phyloP scores from a whole-genome alignment of 768 basidiomycete genomes.

The Crassisporium funariophilum region DNA sequence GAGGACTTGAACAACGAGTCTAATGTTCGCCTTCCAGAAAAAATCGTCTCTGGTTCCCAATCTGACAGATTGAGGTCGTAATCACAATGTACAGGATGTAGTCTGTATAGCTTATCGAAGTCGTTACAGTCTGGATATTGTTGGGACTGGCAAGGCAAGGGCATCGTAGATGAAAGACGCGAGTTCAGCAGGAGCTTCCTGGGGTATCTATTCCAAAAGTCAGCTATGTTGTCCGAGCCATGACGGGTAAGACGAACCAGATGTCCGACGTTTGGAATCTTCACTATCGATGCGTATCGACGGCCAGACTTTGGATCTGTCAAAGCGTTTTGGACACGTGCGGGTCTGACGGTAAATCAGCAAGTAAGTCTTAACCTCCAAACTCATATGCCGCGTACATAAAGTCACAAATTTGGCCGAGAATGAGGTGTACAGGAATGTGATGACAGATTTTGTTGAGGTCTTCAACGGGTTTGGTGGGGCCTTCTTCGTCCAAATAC shows the following conservation, averaged over 20 bases:
- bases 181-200: constrained; percentile 13
- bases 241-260: constrained; percentile 21
- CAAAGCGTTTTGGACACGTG: constrained; percentile 36
- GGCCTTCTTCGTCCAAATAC: constrained; percentile 61
- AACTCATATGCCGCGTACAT: constrained; percentile 40
- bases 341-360: constrained; percentile 28
- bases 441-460: constrained; percentile 40
- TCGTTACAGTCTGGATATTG: too few relatives aligned
- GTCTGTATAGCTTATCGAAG: too few relatives aligned
- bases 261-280: constrained; percentile 32
- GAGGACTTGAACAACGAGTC: too few relatives aligned
- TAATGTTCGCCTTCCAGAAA: too few relatives aligned
- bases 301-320: constrained; percentile 34
- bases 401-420: constrained; percentile 53
- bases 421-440: constrained; percentile 54
- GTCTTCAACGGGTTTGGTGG: constrained; percentile 51
- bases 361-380: not conserved
- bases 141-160: constrained; percentile 1
- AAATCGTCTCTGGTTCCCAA: too few relatives aligned
- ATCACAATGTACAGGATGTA: too few relatives aligned
- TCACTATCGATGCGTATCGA: constrained; percentile 35
- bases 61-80: too few relatives aligned
- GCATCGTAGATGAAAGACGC: constrained; percentile 6
- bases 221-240: not conserved
- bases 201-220: constrained; percentile 11